Base-by-base conservation (phyloP, 495 filamentous ascomycete genomes). In the Aspergillus sclerotioniger region DNA sequence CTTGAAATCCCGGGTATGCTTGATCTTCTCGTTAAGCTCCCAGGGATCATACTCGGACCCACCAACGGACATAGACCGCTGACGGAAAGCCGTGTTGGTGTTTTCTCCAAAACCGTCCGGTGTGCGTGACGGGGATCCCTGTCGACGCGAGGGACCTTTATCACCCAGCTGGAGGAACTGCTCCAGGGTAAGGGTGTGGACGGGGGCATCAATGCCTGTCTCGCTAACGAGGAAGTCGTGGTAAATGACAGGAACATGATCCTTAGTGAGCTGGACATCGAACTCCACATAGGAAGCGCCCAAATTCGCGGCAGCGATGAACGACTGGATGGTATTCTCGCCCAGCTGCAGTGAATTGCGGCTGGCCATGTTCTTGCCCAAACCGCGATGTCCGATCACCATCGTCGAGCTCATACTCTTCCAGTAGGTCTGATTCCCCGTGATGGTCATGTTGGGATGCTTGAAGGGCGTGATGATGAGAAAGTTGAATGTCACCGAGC, bases 141-240 rank as follows among this genome's bases (percentile, higher is more conserved):
- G 64, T 46, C 77, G 70, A 7, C 75, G 72, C 37, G 73, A 72
- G 1, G 76, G 71, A 32, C 75, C 76, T 41, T 68, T 71, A n/a
- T 85, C 80, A 64, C 89, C 92, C 59, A 96, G 80, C 62, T 95
- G 89, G 25, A 97, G 81, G 72, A 97, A 96, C 71, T 85, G 95
- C 60, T 98, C 93, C 3, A 98, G 76, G 0, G 93, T 98, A 52
- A 99, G 79, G 4, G 90, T 92, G 65, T 99, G 95, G 1, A 99
- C 92, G 0, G 95, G 95, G 0, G 93, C 95, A 71, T 99, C 95
- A 56, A 96, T 96, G 1, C 95, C 95, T 0, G 95, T 99, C 74
- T 99, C 95, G 68, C 91, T 96, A 70, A 99, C 94, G 15, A 99
- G 80, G 64, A 99, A 99, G 71, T 99, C 95, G 70, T 99, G 95